A percentile compares a stretch with the other conserved stretches of the same genome.
phyloP scores from a whole-genome alignment of 352 stramenopile species.

The Phytophthora megakarya region DNA sequence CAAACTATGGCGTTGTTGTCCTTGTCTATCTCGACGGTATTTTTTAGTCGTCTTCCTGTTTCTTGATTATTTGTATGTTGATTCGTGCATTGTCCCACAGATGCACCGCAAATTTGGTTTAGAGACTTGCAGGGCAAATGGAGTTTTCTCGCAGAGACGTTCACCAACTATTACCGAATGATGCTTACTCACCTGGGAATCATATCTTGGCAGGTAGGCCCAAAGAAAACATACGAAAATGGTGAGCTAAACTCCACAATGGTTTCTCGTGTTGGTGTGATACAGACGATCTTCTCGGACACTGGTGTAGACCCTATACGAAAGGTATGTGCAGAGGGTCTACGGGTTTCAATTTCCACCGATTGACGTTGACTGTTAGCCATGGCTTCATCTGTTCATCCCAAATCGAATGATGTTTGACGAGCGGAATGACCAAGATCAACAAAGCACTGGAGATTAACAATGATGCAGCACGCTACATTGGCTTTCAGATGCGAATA shows the following conservation, averaged over 20 bases:
- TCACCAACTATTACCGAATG: slow-evolving; percentile 83
- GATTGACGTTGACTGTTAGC: slow-evolving; percentile 33
- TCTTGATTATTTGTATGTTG: neutral
- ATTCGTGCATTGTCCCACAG: slow-evolving; percentile 20
- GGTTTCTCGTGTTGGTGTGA: neutral
- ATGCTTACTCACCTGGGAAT: slow-evolving; percentile 80
- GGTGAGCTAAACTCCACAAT: neutral
- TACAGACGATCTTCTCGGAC: slow-evolving; percentile 69
- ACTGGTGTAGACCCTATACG: slow-evolving; percentile 57
- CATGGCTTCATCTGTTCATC: slow-evolving; percentile 84
- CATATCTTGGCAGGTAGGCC: slow-evolving; percentile 71
- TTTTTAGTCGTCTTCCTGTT: neutral
- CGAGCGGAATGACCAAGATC: slow-evolving; percentile 27
- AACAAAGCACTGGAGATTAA: slow-evolving; percentile 18
- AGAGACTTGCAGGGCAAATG: slow-evolving; percentile 56
- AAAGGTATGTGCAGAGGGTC: slow-evolving; percentile 48
- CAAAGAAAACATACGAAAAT: neutral
- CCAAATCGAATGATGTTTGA: slow-evolving; percentile 65
- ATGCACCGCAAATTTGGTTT: slow-evolving; percentile 68
- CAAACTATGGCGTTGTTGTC: slow-evolving; percentile 59
- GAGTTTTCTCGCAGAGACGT: slow-evolving; percentile 73
- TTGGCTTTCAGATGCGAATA: neutral
- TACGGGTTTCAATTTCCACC: too few relatives aligned
- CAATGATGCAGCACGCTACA: neutral
- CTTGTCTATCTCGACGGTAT: slow-evolving; percentile 51